phyloP scores from a whole-genome alignment of 2,329 filamentous ascomycete genomes.

The Fusarium sp. region DNA sequence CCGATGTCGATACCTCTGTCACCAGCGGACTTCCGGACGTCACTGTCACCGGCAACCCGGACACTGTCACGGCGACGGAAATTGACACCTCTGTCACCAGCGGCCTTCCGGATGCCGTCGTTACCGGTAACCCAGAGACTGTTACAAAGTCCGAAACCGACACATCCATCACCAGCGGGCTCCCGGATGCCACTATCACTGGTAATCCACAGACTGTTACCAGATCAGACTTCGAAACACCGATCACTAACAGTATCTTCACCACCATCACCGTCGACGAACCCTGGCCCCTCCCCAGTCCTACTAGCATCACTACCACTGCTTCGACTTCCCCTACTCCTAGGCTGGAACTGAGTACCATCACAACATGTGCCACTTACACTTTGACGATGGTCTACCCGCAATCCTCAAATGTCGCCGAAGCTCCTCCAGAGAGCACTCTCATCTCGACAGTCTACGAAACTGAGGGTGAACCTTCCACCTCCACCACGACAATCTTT shows the following conservation, averaged over 20 bases:
- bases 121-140: constrained; percentile 43
- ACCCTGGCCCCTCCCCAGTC: background rate
- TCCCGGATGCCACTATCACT: constrained; percentile 38
- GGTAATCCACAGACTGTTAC: constrained; percentile 48
- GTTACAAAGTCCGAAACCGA: constrained; percentile 45
- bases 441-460: constrained; percentile 49
- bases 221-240: constrained; percentile 36
- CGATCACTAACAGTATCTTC: constrained; percentile 15
- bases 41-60: constrained; percentile 43
- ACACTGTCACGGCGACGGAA: constrained; percentile 46
- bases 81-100: constrained; percentile 32
- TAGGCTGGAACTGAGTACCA: constrained; percentile 35
- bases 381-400: constrained; percentile 22
- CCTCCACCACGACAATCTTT: constrained; percentile 50
- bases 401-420: background rate
- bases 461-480: constrained; percentile 44
- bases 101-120: constrained; percentile 40
- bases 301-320: constrained; percentile 35
- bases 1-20: constrained; percentile 34
- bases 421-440: constrained; percentile 43
- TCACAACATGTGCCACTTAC: constrained; percentile 46
- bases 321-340: constrained; percentile 48
- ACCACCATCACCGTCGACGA: background rate
- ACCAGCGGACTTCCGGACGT: constrained; percentile 38
- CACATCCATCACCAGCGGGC: constrained; percentile 33